phyloP scores from a whole-genome alignment of 1,139 yeast species.

The Yueomyces sp. region DNA sequence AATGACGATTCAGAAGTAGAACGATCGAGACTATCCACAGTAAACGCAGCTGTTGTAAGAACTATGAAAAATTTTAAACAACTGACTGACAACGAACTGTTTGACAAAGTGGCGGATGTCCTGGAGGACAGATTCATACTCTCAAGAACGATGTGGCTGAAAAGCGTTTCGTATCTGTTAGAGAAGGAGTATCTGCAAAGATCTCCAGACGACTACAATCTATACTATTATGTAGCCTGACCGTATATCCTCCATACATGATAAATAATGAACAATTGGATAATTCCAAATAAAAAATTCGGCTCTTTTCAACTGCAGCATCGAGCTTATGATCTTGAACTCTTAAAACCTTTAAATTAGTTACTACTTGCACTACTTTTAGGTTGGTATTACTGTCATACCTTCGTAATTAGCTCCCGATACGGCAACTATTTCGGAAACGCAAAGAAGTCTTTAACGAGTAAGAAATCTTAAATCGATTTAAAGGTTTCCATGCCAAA shows the following conservation, averaged over 20 bases:
- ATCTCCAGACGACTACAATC: constrained; percentile 45
- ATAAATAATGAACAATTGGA: no score
- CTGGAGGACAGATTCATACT: constrained; percentile 58
- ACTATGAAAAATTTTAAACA: constrained; percentile 68
- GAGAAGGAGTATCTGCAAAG: constrained; percentile 77
- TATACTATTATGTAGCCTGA: constrained; percentile 64
- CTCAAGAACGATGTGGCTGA: constrained; percentile 54
- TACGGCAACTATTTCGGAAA: no score
- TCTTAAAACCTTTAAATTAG: no score
- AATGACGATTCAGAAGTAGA: constrained; percentile 17
- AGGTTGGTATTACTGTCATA: no score
- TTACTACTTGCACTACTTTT: no score
- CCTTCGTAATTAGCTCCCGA: no score
- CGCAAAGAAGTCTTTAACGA: no score
- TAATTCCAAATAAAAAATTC: no score
- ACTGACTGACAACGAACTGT: constrained; percentile 49
- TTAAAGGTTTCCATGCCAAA: no score
- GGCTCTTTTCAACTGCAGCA: no score
- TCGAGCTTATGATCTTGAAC: no score
- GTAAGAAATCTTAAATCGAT: no score
- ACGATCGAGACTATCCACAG: constrained; percentile 42
- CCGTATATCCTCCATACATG: neutral
- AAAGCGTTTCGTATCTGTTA: constrained; percentile 65
- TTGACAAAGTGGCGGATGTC: constrained; percentile 54
- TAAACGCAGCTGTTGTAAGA: constrained; percentile 84